Conservation (phyloP, 2,329 filamentous ascomycete genomes). For the Dendrostoma leiphaemia region DNA sequence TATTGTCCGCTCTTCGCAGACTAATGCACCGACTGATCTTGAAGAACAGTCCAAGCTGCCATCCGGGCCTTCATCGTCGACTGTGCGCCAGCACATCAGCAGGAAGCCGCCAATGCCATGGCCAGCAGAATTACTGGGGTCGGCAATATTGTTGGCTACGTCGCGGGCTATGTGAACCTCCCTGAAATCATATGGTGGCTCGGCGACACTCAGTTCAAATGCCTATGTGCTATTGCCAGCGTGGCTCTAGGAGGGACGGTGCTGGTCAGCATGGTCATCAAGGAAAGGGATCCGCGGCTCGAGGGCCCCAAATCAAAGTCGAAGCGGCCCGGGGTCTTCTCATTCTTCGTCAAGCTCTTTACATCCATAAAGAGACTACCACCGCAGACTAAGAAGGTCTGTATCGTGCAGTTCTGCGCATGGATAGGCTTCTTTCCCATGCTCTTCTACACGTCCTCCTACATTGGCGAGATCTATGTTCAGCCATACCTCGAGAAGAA, state of each 20-base stretch:
- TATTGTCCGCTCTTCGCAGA: slow-evolving; percentile 2
- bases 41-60: slow-evolving; percentile 71
- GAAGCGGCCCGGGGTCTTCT: slow-evolving; percentile 63
- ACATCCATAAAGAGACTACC: slow-evolving; percentile 76
- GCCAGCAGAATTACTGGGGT: slow-evolving; percentile 81
- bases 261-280: slow-evolving; percentile 64
- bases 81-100: slow-evolving; percentile 87
- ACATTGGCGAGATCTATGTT: slow-evolving; percentile 89
- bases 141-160: slow-evolving; percentile 87
- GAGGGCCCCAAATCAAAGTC: slow-evolving; percentile 59
- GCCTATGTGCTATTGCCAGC: slow-evolving; percentile 82
- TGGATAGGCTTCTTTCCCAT: slow-evolving; percentile 98
- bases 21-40: too few relatives aligned
- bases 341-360: slow-evolving; percentile 79
- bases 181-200: slow-evolving; percentile 74
- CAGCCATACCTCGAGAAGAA: slow-evolving; percentile 77
- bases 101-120: slow-evolving; percentile 93
- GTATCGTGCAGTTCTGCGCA: slow-evolving; percentile 77
- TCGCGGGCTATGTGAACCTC: slow-evolving; percentile 81
- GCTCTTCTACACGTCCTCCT: slow-evolving; percentile 92
- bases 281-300: slow-evolving; percentile 76
- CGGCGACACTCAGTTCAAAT: slow-evolving; percentile 88
- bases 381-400: slow-evolving; percentile 78
- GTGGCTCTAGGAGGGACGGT: slow-evolving; percentile 70
- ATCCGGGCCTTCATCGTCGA: slow-evolving; percentile 93